Percentiles rank a stretch among this genome's conserved stretches.
phyloP scores from a whole-genome alignment of 768 basidiomycete genomes.

The Lentinula detonsa region DNA sequence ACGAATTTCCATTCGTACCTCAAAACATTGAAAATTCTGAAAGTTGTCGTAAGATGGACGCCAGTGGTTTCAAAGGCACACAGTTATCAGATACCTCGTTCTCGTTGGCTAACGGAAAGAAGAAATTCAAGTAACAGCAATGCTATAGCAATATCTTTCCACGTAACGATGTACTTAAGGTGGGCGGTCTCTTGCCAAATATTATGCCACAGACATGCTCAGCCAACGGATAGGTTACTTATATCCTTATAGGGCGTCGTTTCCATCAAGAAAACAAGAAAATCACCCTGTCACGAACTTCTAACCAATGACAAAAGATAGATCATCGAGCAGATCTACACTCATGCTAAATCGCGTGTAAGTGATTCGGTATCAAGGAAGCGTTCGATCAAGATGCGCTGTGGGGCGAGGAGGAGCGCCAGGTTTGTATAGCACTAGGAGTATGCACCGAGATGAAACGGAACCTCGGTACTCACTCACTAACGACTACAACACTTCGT shows the following conservation, averaged over 20 bases:
- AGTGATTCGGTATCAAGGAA: background rate
- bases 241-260: background rate
- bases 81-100: too few species aligned
- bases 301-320: background rate
- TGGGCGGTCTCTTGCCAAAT: too few species aligned
- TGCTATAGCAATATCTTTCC: too few species aligned
- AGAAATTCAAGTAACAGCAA: too few species aligned
- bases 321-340: background rate
- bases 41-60: too few species aligned
- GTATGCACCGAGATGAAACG: background rate
- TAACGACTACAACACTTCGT: background rate
- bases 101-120: too few species aligned
- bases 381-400: background rate
- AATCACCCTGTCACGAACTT: background rate
- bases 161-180: too few species aligned
- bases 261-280: background rate
- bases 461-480: background rate
- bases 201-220: background rate
- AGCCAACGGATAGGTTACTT: background rate
- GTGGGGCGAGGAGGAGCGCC: background rate
- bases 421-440: background rate
- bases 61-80: too few species aligned
- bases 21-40: background rate
- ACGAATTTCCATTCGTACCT: background rate
- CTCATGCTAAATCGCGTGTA: background rate